Evolutionary conservation across 2,329 filamentous ascomycete species (phyloP), one percentile per base, ranked within the genome.

Genomic region (Aspergillus sp.): DNA sequence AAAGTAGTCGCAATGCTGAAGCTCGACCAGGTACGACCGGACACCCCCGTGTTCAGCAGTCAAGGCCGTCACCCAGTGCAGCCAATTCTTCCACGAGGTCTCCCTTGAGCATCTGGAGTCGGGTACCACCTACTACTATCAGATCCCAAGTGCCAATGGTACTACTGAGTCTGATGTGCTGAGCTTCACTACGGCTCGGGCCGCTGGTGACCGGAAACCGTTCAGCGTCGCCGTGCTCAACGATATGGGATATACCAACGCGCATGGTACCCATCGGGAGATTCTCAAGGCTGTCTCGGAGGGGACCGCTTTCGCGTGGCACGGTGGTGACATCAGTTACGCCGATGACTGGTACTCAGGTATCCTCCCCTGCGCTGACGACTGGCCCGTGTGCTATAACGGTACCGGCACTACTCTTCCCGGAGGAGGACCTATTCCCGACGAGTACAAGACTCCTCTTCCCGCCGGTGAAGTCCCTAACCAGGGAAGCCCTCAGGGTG

Each of bases 241-340:
- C 55, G 79, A 81, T 54, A 80, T 81, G 78, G 78, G 78, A 6
- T 80, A 80, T 65, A 80, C 77, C 42, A 81, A 81, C 47, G 78
- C 78, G 16, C 63, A 68, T 1, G 78, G 78, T 14, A 81, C 78
- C 1, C 73, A 73, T 64, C 68, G 73, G 55, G 68, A 79, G 42
- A 65, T 81, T 13, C 61, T 59, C 32, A 58, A 73, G 34, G 74
- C 69, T 4, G 70, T 71, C 36, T 63, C 72, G n/a, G 71, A 78
- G n/a, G 76, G 74, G n/a, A 56, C 71, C 16, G 73, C 73, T 3
- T 81, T 81, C 58, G 75, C 74, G 21, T 81, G 79, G 79, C 79
- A 81, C 61, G 78, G 78, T 34, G 78, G 79, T 45, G 78, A 81
- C 54, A 67, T 81, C 50, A 73, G 67, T 47, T 81, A 81, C 53